Evolutionary conservation across 1,284 basidiomycete species (phyloP).

Genomic region (Pyrrhoderma lamaoense): DNA sequence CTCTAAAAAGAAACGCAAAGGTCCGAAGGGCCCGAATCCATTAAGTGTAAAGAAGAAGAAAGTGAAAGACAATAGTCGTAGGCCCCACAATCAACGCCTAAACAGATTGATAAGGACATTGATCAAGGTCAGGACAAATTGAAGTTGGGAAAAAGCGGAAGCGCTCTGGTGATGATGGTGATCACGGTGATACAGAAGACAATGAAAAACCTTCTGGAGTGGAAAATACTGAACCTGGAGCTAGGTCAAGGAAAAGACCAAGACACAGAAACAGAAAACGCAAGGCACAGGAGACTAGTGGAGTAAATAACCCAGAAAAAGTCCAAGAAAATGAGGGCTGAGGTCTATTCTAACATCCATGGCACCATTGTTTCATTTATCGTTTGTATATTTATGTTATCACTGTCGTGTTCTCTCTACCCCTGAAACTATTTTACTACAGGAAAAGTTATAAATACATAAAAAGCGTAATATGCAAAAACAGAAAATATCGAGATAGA

Average conservation of each 20-base stretch:
- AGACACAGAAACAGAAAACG: conserved; percentile 1
- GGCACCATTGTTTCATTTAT: too few relatives aligned
- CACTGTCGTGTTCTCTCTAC: too few relatives aligned
- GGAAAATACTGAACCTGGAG: not conserved
- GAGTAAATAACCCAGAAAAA: not conserved
- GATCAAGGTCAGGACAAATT: not conserved
- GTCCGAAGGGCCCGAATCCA: conserved; percentile 86
- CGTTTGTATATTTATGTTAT: too few relatives aligned
- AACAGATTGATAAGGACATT: not conserved
- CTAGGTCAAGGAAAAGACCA: not conserved
- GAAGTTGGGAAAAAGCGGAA: conserved; percentile 7
- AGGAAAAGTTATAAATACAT: too few relatives aligned
- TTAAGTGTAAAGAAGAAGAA: conserved; percentile 90
- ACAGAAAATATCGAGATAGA: too few relatives aligned
- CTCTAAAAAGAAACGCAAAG: conserved; percentile 57
- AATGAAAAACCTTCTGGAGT: not conserved
- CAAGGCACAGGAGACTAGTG: not conserved
- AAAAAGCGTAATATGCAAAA: not conserved
- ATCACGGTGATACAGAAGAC: not conserved
- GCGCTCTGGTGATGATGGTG: conserved; percentile 5
- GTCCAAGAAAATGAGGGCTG: not conserved
- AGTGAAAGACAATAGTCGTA: conserved; percentile 16
- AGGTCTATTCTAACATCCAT: too few relatives aligned
- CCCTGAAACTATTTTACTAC: too few relatives aligned
- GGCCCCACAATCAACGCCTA: too few relatives aligned